Conservation (phyloP, 768 basidiomycete genomes). For the Psilocybe azurescens region DNA sequence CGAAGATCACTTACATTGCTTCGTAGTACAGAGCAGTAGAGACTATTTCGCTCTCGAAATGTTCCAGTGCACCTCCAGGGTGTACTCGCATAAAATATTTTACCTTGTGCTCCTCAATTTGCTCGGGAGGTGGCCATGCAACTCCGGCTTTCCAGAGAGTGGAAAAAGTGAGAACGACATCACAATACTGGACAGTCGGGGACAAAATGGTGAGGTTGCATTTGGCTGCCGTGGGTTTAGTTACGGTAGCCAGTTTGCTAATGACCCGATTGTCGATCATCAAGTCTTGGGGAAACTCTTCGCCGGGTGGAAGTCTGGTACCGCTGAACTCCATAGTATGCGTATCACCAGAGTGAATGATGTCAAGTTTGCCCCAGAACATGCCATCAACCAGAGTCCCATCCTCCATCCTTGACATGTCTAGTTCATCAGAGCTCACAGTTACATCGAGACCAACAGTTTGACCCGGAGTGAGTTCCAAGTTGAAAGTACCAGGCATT, state of each 20-base stretch:
- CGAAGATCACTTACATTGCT: slow-evolving; percentile 62
- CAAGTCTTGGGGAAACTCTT: slow-evolving; percentile 69
- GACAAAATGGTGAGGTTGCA: slow-evolving; percentile 79
- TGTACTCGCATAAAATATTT: slow-evolving; percentile 86
- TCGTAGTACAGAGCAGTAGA: slow-evolving; percentile 86
- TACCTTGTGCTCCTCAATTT: slow-evolving; percentile 68
- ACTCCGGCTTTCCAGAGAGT: slow-evolving; percentile 75
- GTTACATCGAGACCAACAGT: slow-evolving; percentile 81
- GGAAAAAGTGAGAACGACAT: slow-evolving; percentile 75
- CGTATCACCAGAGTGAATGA: slow-evolving; percentile 77
- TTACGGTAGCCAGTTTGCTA: slow-evolving; percentile 74
- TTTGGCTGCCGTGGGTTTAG: slow-evolving; percentile 77
- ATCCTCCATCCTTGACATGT: slow-evolving; percentile 93
- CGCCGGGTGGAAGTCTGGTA: slow-evolving; percentile 67
- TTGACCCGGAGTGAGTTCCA: slow-evolving; percentile 82
- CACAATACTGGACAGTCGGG: slow-evolving; percentile 79
- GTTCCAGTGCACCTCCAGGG: slow-evolving; percentile 86
- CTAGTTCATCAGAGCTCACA: slow-evolving; percentile 80
- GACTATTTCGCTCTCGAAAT: slow-evolving; percentile 83
- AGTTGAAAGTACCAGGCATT: slow-evolving; percentile 85
- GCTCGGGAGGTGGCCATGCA: slow-evolving; percentile 82
- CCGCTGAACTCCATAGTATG: slow-evolving; percentile 87
- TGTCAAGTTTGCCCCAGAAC: slow-evolving; percentile 89
- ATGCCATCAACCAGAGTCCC: slow-evolving; percentile 84
- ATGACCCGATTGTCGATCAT: slow-evolving; percentile 81